phyloP scores from a whole-genome alignment of 306 rosid species.

The Lupinus albus region DNA sequence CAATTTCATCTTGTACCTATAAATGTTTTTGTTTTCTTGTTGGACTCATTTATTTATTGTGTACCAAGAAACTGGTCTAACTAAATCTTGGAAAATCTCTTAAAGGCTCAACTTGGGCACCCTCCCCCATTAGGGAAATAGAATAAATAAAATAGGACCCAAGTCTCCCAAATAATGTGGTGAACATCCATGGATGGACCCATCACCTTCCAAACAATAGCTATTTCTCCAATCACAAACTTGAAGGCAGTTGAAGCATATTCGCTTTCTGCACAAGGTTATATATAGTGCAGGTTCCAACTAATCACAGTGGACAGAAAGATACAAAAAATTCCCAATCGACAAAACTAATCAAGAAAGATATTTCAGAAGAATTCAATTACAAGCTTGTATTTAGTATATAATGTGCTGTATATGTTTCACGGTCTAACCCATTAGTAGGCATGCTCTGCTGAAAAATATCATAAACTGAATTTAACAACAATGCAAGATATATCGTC shows the following conservation, averaged over 20 bases:
- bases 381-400: not conserved
- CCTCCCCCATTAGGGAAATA: conserved; percentile 25
- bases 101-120: conserved; percentile 2
- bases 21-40: conserved; percentile 9
- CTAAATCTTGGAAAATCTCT: not conserved
- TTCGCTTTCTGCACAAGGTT: conserved; percentile 43
- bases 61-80: conserved; percentile 21
- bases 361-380: too few species aligned
- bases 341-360: conserved; percentile 31
- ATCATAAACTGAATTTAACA: conserved; percentile 66
- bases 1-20: not conserved
- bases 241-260: conserved; percentile 32
- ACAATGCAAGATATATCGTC: conserved; percentile 91
- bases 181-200: conserved; percentile 31
- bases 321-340: conserved; percentile 59
- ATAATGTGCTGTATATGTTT: conserved; percentile 32
- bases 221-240: conserved; percentile 46
- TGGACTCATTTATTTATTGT: not conserved
- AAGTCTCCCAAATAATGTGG: conserved; percentile 15
- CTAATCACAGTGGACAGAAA: conserved; percentile 45
- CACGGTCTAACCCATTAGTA: conserved; percentile 11
- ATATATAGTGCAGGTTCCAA: too few species aligned
- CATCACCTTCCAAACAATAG: conserved; percentile 37
- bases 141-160: conserved; percentile 10
- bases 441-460: conserved; percentile 29